Conservation (phyloP, 2,329 filamentous ascomycete species). For the Ascochyta pisi region DNA sequence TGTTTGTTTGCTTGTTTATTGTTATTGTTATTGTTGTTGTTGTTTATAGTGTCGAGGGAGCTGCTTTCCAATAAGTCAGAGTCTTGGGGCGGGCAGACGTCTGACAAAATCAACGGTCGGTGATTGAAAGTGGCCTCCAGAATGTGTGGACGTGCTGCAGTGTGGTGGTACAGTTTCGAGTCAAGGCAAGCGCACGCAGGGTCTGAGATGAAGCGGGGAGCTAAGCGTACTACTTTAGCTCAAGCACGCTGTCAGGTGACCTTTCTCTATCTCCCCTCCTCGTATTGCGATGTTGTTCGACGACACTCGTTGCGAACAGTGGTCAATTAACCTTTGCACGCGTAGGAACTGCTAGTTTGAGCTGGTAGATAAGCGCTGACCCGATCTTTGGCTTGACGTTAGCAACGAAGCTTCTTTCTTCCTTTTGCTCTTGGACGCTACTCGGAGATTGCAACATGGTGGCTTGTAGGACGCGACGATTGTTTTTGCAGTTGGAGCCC, state of each 20-base stretch:
- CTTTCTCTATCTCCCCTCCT: background rate
- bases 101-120: background rate
- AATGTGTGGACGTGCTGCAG: background rate
- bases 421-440: background rate
- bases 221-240: background rate
- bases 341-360: background rate
- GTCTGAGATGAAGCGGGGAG: slow-evolving; percentile 1
- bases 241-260: slow-evolving; percentile 12
- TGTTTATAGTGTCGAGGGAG: background rate
- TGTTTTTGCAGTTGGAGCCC: background rate
- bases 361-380: background rate
- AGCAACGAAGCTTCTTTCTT: background rate
- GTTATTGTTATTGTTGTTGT: background rate
- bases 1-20: background rate
- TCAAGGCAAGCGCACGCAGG: slow-evolving; percentile 4
- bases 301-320: background rate
- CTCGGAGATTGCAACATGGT: slow-evolving; percentile 15
- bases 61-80: background rate
- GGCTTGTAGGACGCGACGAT: background rate
- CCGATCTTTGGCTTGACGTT: background rate
- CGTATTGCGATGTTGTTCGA: background rate
- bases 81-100: background rate
- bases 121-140: background rate
- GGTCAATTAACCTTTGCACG: background rate
- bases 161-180: slow-evolving; percentile 13